Evolutionary conservation across 2,329 filamentous ascomycete species (phyloP).

Genomic region (Eurotiales sp.): DNA sequence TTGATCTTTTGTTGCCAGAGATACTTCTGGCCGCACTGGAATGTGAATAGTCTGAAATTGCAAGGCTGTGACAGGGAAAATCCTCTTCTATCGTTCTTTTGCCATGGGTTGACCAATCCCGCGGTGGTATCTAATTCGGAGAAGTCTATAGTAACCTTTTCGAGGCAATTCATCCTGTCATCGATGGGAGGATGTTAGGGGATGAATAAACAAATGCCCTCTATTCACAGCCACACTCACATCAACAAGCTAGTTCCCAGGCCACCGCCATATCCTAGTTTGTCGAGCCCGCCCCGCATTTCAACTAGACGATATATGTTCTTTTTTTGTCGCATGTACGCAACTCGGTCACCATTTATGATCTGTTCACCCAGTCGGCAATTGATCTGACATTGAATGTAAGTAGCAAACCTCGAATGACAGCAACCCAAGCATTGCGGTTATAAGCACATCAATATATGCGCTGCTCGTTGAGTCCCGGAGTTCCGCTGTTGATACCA

Average conservation of each 20-base stretch:
- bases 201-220: no score
- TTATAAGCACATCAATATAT: neutral
- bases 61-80: neutral
- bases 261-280: conserved; percentile 15
- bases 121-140: neutral
- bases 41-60: conserved; percentile 12
- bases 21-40: conserved; percentile 2
- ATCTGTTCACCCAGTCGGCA: no score
- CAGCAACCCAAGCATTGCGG: no score
- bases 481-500: conserved; percentile 8
- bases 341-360: conserved; percentile 13
- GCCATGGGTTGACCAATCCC: no score
- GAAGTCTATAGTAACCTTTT: conserved; percentile 3
- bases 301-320: conserved; percentile 11
- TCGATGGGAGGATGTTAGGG: neutral
- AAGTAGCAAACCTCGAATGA: no score
- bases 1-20: neutral
- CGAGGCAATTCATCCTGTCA: neutral
- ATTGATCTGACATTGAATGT: no score
- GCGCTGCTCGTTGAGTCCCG: neutral
- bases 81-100: no score
- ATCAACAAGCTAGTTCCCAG: conserved; percentile 14
- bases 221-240: no score
- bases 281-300: conserved; percentile 13
- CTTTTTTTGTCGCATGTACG: conserved; percentile 15